A percentile compares a stretch with the other conserved stretches of the same genome.
Conservation (phyloP, 1,139 yeast genomes). For the Taiozyma sp. region DNA sequence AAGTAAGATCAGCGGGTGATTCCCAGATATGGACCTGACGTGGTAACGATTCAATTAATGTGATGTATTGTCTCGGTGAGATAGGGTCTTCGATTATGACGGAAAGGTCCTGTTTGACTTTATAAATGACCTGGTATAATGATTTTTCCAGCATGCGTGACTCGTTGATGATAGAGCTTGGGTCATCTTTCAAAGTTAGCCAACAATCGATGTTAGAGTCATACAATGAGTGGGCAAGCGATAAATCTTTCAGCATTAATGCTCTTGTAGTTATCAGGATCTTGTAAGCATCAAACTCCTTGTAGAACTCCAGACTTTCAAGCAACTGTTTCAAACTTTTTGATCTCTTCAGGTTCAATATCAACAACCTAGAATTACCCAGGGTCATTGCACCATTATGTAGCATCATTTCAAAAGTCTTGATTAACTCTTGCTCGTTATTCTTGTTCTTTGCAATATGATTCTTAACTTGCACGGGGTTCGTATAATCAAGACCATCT, state of each 20-base stretch:
- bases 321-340: neutral
- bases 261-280: neutral
- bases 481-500: neutral
- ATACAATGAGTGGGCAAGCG: slow-evolving; percentile 1
- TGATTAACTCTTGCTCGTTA: neutral
- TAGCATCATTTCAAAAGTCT: neutral
- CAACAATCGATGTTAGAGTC: slow-evolving; percentile 6
- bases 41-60: slow-evolving; percentile 16
- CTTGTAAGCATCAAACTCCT: neutral
- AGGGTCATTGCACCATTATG: neutral
- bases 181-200: slow-evolving; percentile 6
- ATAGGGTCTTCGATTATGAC: neutral
- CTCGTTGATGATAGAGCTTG: neutral
- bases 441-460: neutral
- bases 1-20: slow-evolving; percentile 2
- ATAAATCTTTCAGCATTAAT: neutral
- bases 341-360: neutral
- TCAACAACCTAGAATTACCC: neutral
- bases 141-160: slow-evolving; percentile 13
- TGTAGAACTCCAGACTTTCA: neutral
- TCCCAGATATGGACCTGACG: slow-evolving; percentile 3
- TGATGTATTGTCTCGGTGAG: slow-evolving; percentile 4
- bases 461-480: neutral
- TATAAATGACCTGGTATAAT: slow-evolving; percentile 16
- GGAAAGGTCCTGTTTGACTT: slow-evolving; percentile 4